Evolutionary conservation across 441 rosid genomes (phyloP).

Genomic region (Codiaeum variegatum): DNA sequence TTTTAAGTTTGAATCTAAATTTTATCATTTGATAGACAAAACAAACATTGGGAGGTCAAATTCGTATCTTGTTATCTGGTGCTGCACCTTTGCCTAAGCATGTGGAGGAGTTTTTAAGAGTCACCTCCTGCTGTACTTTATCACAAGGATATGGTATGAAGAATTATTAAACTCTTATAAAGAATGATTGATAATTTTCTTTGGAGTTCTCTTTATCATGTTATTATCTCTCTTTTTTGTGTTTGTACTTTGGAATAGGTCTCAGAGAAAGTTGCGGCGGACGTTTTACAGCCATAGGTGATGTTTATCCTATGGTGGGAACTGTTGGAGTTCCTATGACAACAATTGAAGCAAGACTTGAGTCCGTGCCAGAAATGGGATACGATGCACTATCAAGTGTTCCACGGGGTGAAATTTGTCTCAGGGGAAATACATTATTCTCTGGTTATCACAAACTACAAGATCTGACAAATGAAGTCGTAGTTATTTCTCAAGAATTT

Average conservation of each 20-base stretch:
- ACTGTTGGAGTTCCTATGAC: conserved; percentile 90
- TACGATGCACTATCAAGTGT: conserved; percentile 65
- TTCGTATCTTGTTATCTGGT: conserved; percentile 73
- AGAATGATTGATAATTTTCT: no score
- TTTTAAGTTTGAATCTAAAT: conserved; percentile 1
- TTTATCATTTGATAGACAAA: conserved; percentile 42
- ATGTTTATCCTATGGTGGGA: conserved; percentile 77
- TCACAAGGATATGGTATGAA: conserved; percentile 90
- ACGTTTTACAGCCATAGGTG: conserved; percentile 66
- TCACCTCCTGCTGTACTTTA: conserved; percentile 65
- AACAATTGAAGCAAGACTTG: conserved; percentile 86
- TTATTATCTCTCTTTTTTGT: background rate
- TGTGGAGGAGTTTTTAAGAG: conserved; percentile 84
- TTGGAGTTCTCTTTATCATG: no score
- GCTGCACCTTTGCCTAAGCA: conserved; percentile 90
- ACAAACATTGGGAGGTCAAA: conserved; percentile 75
- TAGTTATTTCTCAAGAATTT: no score
- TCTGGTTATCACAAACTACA: conserved; percentile 82
- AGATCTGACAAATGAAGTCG: conserved; percentile 79
- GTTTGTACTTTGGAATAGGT: conserved; percentile 38
- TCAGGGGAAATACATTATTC: conserved; percentile 74
- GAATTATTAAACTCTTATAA: background rate
- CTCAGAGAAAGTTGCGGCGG: conserved; percentile 91
- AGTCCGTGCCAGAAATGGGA: conserved; percentile 88
- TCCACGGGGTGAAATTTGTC: conserved; percentile 77